These are phyloP conservation scores for Citrullus amarus DNA, from an alignment of 306 rosid species.

Conservation along the genomic window DNA sequence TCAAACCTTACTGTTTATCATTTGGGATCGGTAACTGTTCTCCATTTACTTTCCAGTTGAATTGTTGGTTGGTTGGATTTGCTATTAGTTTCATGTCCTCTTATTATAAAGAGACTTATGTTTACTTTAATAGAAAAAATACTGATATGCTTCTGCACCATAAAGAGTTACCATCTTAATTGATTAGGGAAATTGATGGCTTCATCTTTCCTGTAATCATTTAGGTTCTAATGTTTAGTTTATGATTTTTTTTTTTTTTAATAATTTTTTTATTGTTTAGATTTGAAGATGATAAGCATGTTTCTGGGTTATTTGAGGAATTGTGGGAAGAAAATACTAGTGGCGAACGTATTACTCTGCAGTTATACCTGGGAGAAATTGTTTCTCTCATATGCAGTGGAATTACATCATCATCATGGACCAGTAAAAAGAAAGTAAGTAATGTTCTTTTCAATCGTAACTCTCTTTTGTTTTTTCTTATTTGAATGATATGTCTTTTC, in stretches of 20 bases:
- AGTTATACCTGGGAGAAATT: conserved; percentile 67
- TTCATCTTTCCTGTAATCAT: not conserved
- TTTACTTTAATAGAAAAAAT: not conserved
- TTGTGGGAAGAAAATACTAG: conserved; percentile 96
- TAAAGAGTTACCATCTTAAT: not conserved
- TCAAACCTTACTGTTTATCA: not conserved
- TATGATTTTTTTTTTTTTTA: not conserved
- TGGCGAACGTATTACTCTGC: conserved; percentile 81
- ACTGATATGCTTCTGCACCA: not conserved
- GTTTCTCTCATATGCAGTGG: conserved; percentile 65
- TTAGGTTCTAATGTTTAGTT: not conserved
- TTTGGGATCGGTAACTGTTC: not conserved
- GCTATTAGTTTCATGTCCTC: not conserved
- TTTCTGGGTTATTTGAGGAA: conserved; percentile 74
- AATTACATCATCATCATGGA: conserved; percentile 77
- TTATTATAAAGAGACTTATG: not conserved
- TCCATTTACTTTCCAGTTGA: not conserved
- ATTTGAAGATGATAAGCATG: conserved; percentile 70
- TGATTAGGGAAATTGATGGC: not conserved
- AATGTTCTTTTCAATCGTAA: not conserved
- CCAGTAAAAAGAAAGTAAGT: conserved; percentile 69
- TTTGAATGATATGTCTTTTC: not conserved
- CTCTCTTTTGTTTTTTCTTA: conserved; percentile 4
- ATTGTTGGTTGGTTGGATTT: not conserved
- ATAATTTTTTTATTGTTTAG: conserved; percentile 23